phyloP scores from a whole-genome alignment of 2,329 filamentous ascomycete species.

The Monosporascus sp. region DNA sequence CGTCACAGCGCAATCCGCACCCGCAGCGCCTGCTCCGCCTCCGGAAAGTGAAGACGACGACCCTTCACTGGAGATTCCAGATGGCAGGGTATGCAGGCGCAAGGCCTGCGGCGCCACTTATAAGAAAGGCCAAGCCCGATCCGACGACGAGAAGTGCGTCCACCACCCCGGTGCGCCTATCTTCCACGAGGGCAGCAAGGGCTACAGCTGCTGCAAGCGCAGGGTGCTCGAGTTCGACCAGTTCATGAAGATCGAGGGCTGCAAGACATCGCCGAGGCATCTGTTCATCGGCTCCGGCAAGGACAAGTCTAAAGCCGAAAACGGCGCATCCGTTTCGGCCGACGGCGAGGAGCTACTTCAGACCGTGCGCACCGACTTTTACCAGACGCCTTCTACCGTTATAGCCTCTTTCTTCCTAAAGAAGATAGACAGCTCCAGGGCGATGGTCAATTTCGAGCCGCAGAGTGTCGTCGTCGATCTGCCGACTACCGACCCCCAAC shows the following conservation, averaged over 20 bases:
- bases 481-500: conserved; percentile 69
- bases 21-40: conserved; percentile 52
- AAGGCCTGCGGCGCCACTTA: conserved; percentile 67
- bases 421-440: conserved; percentile 82
- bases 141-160: conserved; percentile 69
- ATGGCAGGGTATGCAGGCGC: conserved; percentile 71
- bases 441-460: conserved; percentile 64
- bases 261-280: conserved; percentile 74
- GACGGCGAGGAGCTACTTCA: conserved; percentile 69
- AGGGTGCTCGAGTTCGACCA: conserved; percentile 95
- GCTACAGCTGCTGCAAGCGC: conserved; percentile 94
- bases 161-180: conserved; percentile 87
- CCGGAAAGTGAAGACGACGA: conserved; percentile 88
- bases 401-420: conserved; percentile 94
- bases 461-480: conserved; percentile 70
- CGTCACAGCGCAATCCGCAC: conserved; percentile 38
- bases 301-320: conserved; percentile 38
- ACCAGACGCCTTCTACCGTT: conserved; percentile 80
- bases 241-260: conserved; percentile 93
- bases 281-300: conserved; percentile 77
- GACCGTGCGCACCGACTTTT: conserved; percentile 83
- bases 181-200: conserved; percentile 98
- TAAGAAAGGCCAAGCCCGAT: conserved; percentile 49
- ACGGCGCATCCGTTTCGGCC: conserved; percentile 17
- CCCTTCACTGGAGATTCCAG: conserved; percentile 63